Conservation (phyloP, 306 rosid species). For the Casuarina glauca region DNA sequence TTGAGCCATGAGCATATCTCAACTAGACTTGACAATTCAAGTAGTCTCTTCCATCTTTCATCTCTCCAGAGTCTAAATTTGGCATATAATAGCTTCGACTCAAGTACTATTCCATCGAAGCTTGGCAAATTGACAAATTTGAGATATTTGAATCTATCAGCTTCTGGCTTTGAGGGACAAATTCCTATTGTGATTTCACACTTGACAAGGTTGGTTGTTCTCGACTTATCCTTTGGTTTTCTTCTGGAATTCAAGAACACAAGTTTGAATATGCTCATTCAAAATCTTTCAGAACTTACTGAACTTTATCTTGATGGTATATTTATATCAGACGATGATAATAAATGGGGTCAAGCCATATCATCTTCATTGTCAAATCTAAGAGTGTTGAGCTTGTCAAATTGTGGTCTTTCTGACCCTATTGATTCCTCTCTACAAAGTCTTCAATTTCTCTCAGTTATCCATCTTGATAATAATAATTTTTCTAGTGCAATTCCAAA, state of each 20-base stretch:
- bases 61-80: no score
- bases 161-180: no score
- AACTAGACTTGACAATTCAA: no score
- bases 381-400: background rate
- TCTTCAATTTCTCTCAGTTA: background rate
- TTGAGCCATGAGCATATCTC: no score
- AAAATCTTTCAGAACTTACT: slow-evolving; percentile 32
- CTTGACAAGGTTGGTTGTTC: slow-evolving; percentile 41
- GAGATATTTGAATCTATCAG: no score
- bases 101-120: no score
- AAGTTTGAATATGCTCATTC: slow-evolving; percentile 1
- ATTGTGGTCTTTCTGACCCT: background rate
- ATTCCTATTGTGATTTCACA: slow-evolving; percentile 32
- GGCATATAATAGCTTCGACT: no score
- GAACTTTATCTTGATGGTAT: slow-evolving; percentile 48
- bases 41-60: no score
- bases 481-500: no score
- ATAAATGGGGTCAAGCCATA: slow-evolving; percentile 38
- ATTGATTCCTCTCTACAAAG: background rate
- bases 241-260: slow-evolving; percentile 24
- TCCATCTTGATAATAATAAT: no score
- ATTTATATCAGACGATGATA: slow-evolving; percentile 27
- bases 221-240: slow-evolving; percentile 25
- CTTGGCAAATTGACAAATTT: background rate
- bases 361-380: background rate